A percentile compares a stretch with the other conserved stretches of the same genome.
phyloP scores from a whole-genome alignment of 257 asterid genomes.

The Gentiana dahurica region DNA sequence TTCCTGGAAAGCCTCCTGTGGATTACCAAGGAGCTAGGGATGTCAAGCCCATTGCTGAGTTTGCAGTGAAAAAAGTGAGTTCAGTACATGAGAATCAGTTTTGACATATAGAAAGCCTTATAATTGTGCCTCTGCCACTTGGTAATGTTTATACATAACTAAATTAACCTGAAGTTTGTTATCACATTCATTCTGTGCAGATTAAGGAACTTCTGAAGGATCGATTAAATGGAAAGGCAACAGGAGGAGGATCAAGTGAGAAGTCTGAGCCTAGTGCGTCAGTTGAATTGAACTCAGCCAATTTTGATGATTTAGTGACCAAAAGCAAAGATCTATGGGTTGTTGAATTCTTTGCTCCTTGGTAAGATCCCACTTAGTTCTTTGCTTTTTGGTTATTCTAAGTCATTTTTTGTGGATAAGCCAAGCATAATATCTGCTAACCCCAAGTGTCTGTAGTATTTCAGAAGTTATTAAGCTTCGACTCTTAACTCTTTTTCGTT shows the following conservation, averaged over 20 bases:
- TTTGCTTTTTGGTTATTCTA: neutral
- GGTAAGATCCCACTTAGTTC: slow-evolving; percentile 39
- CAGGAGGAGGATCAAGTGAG: slow-evolving; percentile 75
- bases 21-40: slow-evolving; percentile 97
- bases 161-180: neutral
- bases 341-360: slow-evolving; percentile 96
- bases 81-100: neutral
- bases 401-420: neutral
- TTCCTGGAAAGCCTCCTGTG: slow-evolving; percentile 74
- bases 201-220: slow-evolving; percentile 66
- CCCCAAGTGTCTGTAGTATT: neutral
- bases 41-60: slow-evolving; percentile 69
- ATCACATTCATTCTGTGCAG: slow-evolving; percentile 20
- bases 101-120: neutral
- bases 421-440: neutral
- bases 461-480: too few relatives aligned
- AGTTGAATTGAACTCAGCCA: slow-evolving; percentile 64
- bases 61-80: slow-evolving; percentile 54
- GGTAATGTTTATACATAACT: neutral
- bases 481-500: neutral
- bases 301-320: slow-evolving; percentile 78
- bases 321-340: slow-evolving; percentile 95
- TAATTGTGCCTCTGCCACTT: neutral
- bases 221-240: slow-evolving; percentile 71
- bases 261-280: slow-evolving; percentile 84